These are phyloP conservation scores for Graphilbum fragrans DNA, from an alignment of 2,329 filamentous ascomycete species.

Conservation along the genomic window DNA sequence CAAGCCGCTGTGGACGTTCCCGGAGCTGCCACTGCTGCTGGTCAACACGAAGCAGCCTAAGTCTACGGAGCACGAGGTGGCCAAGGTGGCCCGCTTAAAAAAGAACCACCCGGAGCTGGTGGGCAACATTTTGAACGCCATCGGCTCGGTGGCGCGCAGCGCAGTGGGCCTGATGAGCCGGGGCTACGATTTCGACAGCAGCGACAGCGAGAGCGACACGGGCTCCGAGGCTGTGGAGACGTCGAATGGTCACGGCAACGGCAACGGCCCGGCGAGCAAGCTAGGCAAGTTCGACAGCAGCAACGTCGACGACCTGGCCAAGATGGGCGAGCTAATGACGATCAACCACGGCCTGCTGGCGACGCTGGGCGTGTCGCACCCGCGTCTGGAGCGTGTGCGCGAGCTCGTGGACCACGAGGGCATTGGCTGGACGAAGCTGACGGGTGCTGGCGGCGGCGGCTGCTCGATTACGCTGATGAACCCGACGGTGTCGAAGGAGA, in stretches of 20 bases:
- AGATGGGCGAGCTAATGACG: conserved; percentile 76
- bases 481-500: conserved; percentile 44
- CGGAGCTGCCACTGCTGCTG: conserved; percentile 78
- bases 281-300: neutral
- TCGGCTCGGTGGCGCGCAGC: conserved; percentile 57
- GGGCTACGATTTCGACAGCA: conserved; percentile 11
- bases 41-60: conserved; percentile 83
- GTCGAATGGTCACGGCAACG: conserved; percentile 48
- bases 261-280: neutral
- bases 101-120: conserved; percentile 64
- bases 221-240: neutral
- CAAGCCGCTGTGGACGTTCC: conserved; percentile 70
- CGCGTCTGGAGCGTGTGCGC: conserved; percentile 78
- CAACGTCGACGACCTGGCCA: conserved; percentile 40
- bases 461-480: conserved; percentile 88
- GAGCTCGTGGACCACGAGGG: conserved; percentile 82
- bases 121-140: conserved; percentile 70
- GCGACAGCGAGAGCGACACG: conserved; percentile 1
- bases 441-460: conserved; percentile 87
- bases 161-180: conserved; percentile 42
- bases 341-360: conserved; percentile 90
- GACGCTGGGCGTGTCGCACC: conserved; percentile 89
- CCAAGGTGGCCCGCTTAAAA: conserved; percentile 66
- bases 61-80: conserved; percentile 75
- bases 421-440: conserved; percentile 95